These are phyloP conservation scores for Cercospora sp. DNA, from an alignment of 2,329 filamentous ascomycete genomes.

Conservation along the genomic window DNA sequence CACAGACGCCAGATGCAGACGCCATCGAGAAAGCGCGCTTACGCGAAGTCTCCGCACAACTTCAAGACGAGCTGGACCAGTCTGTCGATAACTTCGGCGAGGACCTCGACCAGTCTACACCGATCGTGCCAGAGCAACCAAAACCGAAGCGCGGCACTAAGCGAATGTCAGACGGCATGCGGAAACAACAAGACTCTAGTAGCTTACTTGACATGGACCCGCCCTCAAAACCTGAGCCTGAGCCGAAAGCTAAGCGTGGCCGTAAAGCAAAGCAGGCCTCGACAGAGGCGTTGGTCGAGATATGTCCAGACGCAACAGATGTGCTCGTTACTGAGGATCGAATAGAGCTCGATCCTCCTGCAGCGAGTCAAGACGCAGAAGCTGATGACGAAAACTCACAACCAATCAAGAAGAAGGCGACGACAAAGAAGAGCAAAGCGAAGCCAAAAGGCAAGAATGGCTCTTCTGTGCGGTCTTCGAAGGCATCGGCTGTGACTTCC, in stretches of 20 bases:
- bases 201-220: slow-evolving; percentile 31
- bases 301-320: neutral
- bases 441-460: slow-evolving; percentile 32
- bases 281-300: slow-evolving; percentile 12
- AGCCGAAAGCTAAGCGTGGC: slow-evolving; percentile 27
- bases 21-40: slow-evolving; percentile 20
- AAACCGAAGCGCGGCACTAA: slow-evolving; percentile 39
- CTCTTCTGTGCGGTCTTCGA: slow-evolving; percentile 30
- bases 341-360: slow-evolving; percentile 17
- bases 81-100: slow-evolving; percentile 30
- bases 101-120: slow-evolving; percentile 32
- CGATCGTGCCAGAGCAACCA: slow-evolving; percentile 21
- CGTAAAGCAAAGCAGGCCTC: slow-evolving; percentile 27
- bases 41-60: slow-evolving; percentile 34
- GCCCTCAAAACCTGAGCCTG: slow-evolving; percentile 35
- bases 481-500: slow-evolving; percentile 24
- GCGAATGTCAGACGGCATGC: slow-evolving; percentile 41
- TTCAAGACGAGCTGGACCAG: slow-evolving; percentile 38
- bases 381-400: slow-evolving; percentile 17
- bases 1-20: slow-evolving; percentile 22
- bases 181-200: slow-evolving; percentile 32
- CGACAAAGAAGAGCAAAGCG: slow-evolving; percentile 34
- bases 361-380: slow-evolving; percentile 13
- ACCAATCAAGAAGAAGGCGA: slow-evolving; percentile 23
- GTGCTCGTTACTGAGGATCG: slow-evolving; percentile 10